phyloP scores from a whole-genome alignment of 768 basidiomycete genomes.

The Lactarius hatsudake region DNA sequence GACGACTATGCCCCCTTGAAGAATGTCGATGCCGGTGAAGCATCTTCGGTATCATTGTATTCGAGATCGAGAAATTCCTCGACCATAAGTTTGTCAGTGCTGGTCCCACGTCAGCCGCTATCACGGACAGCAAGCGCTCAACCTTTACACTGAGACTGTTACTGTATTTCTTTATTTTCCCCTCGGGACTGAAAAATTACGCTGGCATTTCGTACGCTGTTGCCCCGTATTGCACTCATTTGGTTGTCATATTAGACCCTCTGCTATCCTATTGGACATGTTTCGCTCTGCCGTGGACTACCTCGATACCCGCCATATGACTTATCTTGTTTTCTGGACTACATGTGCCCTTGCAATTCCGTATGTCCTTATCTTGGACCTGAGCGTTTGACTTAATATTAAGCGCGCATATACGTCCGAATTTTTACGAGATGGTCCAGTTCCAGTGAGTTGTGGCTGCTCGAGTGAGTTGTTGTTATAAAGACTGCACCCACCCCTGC shows the following conservation, averaged over 20 bases:
- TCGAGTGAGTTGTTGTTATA: background rate
- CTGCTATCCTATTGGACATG: background rate
- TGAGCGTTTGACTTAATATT: background rate
- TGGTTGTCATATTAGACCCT: slow-evolving; percentile 2
- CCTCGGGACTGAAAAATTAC: slow-evolving; percentile 1
- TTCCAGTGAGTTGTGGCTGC: background rate
- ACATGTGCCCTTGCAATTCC: background rate
- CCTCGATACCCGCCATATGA: slow-evolving; percentile 18
- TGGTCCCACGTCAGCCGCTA: slow-evolving; percentile 47
- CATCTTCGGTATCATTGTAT: slow-evolving; percentile 36
- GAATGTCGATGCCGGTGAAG: slow-evolving; percentile 19
- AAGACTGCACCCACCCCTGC: background rate
- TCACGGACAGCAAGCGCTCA: slow-evolving; percentile 38
- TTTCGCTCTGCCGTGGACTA: background rate
- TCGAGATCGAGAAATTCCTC: slow-evolving; percentile 68
- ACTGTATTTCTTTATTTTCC: background rate
- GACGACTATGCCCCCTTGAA: slow-evolving; percentile 22
- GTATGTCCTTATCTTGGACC: background rate
- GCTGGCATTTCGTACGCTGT: background rate
- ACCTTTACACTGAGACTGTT: slow-evolving; percentile 18
- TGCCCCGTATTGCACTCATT: background rate
- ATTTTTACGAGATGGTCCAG: background rate
- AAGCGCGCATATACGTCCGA: background rate
- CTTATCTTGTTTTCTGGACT: slow-evolving; percentile 15
- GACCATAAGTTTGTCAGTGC: slow-evolving; percentile 56